Evolutionary conservation across 129 eudicot genomes (phyloP), one percentile per base, ranked within the genome.

Genomic region (Erigeron canadensis): DNA sequence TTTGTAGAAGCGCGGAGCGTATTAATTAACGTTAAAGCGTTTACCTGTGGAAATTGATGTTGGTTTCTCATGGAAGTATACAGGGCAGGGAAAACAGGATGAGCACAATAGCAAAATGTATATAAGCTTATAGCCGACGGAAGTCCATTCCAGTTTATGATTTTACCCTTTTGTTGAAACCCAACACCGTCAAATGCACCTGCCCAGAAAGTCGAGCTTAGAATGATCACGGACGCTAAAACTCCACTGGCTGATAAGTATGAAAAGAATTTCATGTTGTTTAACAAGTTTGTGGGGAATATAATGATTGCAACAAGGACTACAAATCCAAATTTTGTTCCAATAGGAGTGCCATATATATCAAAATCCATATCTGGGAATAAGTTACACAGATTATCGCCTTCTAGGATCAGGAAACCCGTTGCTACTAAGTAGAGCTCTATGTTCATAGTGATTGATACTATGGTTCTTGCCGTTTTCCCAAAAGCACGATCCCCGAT

Each of bases 41-140:
- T n/a, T 79, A 91, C 98, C 95, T 77, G 74, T 17, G 94, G 79
- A 78, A 91, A 91, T 56, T 91, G 81, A 42, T 56, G 71, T 73
- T 76, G 84, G 67, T 81, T 85, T 77, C 79, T 79, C 98, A 84
- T 91, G 19, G 98, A 91, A 78, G 83, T 79, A 73, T 91, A 91
- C 1, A 91, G 67, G 15, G 94, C 83, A 17, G 98, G 96, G 60
- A 91, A 91, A 75, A 88, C 94, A 3, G 98, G 98, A 82, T 88
- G 98, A 61, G 94, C 94, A 53, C 98, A 91, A 28, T 84, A 91
- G 63, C 98, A 91, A 44, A 88, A 88, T 12, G 95, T 81, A 9
- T 86, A 91, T 18, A 91, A 76, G 89, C 96, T 91, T 39, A 81
- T 75, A 71, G 96, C 83, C 10, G 87, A 76, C 0, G 98, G 91